A percentile compares a stretch with the other conserved stretches of the same genome.
Evolutionary conservation across 2,329 filamentous ascomycete genomes (phyloP).

Genomic region (Alternaria sp.): DNA sequence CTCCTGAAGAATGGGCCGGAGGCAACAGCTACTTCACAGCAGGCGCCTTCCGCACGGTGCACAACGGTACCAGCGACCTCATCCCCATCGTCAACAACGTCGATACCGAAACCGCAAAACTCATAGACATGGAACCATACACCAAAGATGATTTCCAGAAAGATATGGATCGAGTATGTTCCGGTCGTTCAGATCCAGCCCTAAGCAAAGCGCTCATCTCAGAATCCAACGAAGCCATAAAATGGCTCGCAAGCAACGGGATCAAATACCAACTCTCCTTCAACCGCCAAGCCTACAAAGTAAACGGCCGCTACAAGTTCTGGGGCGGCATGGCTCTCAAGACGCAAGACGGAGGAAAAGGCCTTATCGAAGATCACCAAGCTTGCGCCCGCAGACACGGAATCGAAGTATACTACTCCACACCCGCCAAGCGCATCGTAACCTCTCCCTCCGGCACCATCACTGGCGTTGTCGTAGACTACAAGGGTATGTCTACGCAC

Average conservation of each 20-base stretch:
- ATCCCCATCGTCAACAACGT: conserved; percentile 69
- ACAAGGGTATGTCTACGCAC: conserved; percentile 39
- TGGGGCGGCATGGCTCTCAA: conserved; percentile 71
- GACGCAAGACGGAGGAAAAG: conserved; percentile 66
- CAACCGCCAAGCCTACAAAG: conserved; percentile 69
- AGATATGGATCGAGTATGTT: conserved; percentile 65
- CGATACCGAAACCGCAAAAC: conserved; percentile 49
- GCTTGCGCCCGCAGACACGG: conserved; percentile 53
- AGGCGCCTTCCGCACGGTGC: conserved; percentile 66
- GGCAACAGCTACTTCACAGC: conserved; percentile 72
- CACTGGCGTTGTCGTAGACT: conserved; percentile 40
- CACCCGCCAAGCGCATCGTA: conserved; percentile 53
- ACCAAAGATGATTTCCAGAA: conserved; percentile 59
- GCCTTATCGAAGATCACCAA: conserved; percentile 60
- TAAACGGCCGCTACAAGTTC: conserved; percentile 67
- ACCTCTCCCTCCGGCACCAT: conserved; percentile 42
- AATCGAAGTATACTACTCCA: conserved; percentile 57
- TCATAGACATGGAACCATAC: conserved; percentile 67
- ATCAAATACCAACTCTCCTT: conserved; percentile 67
- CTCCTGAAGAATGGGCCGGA: conserved; percentile 64
- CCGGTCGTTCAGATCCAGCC: conserved; percentile 58
- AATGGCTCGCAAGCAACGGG: conserved; percentile 63
- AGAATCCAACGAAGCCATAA: conserved; percentile 59
- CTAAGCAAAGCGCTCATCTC: conserved; percentile 59
- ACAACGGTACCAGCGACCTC: conserved; percentile 63